phyloP scores from a whole-genome alignment of 768 basidiomycete genomes.

The Boletus huronensis region DNA sequence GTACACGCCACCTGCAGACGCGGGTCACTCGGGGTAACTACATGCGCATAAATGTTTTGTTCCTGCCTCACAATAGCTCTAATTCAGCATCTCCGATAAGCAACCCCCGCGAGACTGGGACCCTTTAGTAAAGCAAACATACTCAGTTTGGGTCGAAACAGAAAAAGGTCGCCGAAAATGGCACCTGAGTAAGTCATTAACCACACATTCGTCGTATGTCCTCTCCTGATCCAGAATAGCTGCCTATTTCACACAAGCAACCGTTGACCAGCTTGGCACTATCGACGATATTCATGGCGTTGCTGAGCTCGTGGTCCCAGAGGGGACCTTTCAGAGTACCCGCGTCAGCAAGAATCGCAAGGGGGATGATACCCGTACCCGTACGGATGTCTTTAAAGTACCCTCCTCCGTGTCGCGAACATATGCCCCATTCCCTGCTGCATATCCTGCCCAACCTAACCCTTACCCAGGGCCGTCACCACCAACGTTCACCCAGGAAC shows the following conservation, averaged over 20 bases:
- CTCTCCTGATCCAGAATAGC: constrained; percentile 43
- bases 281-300: constrained; percentile 65
- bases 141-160: constrained; percentile 73
- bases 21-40: constrained; percentile 41
- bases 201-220: neutral
- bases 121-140: constrained; percentile 77
- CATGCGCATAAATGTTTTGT: neutral
- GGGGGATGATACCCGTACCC: constrained; percentile 37
- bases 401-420: constrained; percentile 35
- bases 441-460: constrained; percentile 28
- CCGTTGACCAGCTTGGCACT: constrained; percentile 65
- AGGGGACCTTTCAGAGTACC: constrained; percentile 67
- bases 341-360: constrained; percentile 50
- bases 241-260: constrained; percentile 78
- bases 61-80: constrained; percentile 5
- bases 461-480: constrained; percentile 24
- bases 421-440: constrained; percentile 41
- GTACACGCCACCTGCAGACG: constrained; percentile 48
- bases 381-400: constrained; percentile 31
- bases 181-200: constrained; percentile 65
- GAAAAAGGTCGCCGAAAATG: constrained; percentile 68
- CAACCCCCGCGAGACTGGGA: constrained; percentile 61
- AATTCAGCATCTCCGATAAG: constrained; percentile 39
- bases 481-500: constrained; percentile 23
- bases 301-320: constrained; percentile 59